Percentiles rank a stretch among this genome's conserved stretches.
Evolutionary conservation across 192 early-diverging fungal species (phyloP).

Genomic region (Phycomyces nitens): DNA sequence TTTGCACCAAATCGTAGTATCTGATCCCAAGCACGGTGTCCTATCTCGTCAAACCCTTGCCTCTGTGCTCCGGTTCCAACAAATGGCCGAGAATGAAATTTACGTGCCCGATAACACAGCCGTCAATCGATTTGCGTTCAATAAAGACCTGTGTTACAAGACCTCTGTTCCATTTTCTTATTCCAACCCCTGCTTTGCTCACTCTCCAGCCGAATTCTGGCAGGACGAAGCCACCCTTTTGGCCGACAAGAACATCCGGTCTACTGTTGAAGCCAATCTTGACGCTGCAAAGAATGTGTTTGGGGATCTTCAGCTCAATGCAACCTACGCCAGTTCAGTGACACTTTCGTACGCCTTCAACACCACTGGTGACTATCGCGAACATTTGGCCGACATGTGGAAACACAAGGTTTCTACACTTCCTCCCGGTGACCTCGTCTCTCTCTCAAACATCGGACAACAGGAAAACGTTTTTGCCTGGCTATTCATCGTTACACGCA

Average conservation of each 20-base stretch:
- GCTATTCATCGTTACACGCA: slow-evolving; percentile 48
- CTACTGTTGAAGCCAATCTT: slow-evolving; percentile 25
- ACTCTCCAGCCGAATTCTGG: slow-evolving; percentile 19
- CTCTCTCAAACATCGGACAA: slow-evolving; percentile 27
- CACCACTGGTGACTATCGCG: slow-evolving; percentile 38
- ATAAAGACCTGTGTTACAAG: slow-evolving; percentile 38
- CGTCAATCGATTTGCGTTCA: slow-evolving; percentile 22
- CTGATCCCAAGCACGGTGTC: slow-evolving; percentile 38
- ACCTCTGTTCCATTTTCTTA: background rate
- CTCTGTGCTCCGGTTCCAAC: slow-evolving; percentile 41
- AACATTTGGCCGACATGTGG: slow-evolving; percentile 46
- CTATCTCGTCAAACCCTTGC: slow-evolving; percentile 40
- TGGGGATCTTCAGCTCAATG: slow-evolving; percentile 12
- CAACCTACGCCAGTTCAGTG: slow-evolving; percentile 12
- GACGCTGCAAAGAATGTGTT: slow-evolving; percentile 3
- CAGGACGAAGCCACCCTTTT: slow-evolving; percentile 15
- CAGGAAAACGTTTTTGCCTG: slow-evolving; percentile 53
- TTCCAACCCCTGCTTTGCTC: slow-evolving; percentile 20
- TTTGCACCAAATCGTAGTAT: slow-evolving; percentile 58
- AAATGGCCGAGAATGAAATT: slow-evolving; percentile 37
- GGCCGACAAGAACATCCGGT: slow-evolving; percentile 32
- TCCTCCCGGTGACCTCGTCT: slow-evolving; percentile 36
- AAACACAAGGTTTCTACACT: slow-evolving; percentile 48
- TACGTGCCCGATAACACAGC: slow-evolving; percentile 24
- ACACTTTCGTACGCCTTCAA: slow-evolving; percentile 55